Percentiles rank a stretch among this genome's conserved stretches.
Evolutionary conservation across 2,329 filamentous ascomycete species (phyloP).

Genomic region (Coccinonectria pachysandricola): DNA sequence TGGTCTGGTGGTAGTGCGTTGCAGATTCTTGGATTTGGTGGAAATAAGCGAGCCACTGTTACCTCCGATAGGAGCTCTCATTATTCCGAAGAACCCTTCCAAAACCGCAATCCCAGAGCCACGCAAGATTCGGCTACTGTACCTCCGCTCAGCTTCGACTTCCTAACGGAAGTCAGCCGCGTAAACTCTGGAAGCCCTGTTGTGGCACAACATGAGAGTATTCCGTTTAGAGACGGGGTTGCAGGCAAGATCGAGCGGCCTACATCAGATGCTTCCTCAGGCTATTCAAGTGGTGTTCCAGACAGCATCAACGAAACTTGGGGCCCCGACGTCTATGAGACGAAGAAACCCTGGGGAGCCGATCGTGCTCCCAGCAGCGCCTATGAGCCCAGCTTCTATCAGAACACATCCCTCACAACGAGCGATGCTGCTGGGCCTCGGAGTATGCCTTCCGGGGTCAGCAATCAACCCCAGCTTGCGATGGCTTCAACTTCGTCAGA

Average conservation of each 20-base stretch:
- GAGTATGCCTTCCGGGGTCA: conserved; percentile 27
- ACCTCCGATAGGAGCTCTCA: conserved; percentile 45
- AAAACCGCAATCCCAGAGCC: conserved; percentile 27
- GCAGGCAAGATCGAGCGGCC: conserved; percentile 52
- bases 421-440: conserved; percentile 20
- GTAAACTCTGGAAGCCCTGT: conserved; percentile 63
- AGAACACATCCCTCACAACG: conserved; percentile 29
- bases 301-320: conserved; percentile 51
- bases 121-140: conserved; percentile 61
- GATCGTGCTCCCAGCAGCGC: conserved; percentile 42
- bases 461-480: conserved; percentile 39
- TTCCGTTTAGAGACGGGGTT: conserved; percentile 46
- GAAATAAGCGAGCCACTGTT: conserved; percentile 38
- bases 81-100: conserved; percentile 34
- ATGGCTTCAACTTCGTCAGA: conserved; percentile 46
- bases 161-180: conserved; percentile 50
- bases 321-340: conserved; percentile 38
- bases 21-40: conserved; percentile 52
- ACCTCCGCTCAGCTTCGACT: conserved; percentile 57
- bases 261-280: conserved; percentile 38
- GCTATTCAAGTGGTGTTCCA: conserved; percentile 55
- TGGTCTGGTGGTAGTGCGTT: conserved; percentile 64
- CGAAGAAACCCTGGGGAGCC: conserved; percentile 37
- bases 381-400: conserved; percentile 37
- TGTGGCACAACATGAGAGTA: conserved; percentile 47